Percentiles rank a stretch among this genome's conserved stretches.
These are phyloP conservation scores for Truncatella angustata DNA, from an alignment of 2,329 filamentous ascomycete species.

Conservation along the genomic window DNA sequence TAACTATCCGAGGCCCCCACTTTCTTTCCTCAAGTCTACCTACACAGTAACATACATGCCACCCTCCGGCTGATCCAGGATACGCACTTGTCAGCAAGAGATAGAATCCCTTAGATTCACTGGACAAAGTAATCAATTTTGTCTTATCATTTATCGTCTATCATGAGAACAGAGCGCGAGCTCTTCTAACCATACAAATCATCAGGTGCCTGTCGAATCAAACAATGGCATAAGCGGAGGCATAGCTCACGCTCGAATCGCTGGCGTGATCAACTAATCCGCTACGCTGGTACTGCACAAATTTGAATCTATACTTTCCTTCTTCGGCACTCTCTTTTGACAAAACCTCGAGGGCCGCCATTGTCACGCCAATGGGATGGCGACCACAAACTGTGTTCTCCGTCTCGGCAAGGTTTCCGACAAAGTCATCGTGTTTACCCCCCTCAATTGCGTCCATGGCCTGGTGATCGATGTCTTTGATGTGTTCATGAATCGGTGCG, in stretches of 20 bases:
- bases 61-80: too few species aligned
- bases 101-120: too few species aligned
- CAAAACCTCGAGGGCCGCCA: slow-evolving; percentile 79
- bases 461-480: slow-evolving; percentile 73
- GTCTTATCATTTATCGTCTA: neutral
- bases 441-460: slow-evolving; percentile 84
- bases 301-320: slow-evolving; percentile 62
- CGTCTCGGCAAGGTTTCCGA: slow-evolving; percentile 66
- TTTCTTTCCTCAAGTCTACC: neutral
- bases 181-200: neutral
- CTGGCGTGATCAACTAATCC: slow-evolving; percentile 63
- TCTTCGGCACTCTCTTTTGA: slow-evolving; percentile 33
- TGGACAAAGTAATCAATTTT: too few species aligned
- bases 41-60: too few species aligned
- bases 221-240: slow-evolving; percentile 81
- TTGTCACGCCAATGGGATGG: slow-evolving; percentile 89
- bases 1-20: neutral
- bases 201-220: slow-evolving; percentile 30
- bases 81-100: too few species aligned
- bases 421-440: slow-evolving; percentile 69
- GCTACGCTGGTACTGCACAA: slow-evolving; percentile 86
- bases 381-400: slow-evolving; percentile 91
- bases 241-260: slow-evolving; percentile 93
- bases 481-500: slow-evolving; percentile 76
- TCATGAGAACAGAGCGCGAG: neutral